Evolutionary conservation across 148 eudicot genomes (phyloP), one percentile per base, ranked within the genome.

Genomic region (Camellia japonica): DNA sequence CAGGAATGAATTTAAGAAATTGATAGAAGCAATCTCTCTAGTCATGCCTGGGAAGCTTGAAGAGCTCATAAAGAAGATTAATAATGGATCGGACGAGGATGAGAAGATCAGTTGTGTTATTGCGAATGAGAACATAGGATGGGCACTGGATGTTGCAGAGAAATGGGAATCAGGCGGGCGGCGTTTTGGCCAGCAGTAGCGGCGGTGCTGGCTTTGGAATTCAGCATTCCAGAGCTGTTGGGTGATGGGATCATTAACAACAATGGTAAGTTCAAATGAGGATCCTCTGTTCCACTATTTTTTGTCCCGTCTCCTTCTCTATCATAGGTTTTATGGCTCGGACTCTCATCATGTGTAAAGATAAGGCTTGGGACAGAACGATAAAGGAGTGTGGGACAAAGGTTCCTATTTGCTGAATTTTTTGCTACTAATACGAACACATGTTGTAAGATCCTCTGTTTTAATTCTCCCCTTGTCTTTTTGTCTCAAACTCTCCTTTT

Each of bases 111-210:
- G 64, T 3, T 80, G 82, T 18, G 3, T 80, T 61, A 49, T 79
- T 63, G 77, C 78, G 16, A 77, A 80, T 64, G 54, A 3, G 14
- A 16, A 59, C 46, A 42, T 73, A 20, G 78, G 78, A 64, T 80
- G 78, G 78, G 82, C 77, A 9, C 18, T 80, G 18, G 41, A 73
- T 41, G 49, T 80, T 49, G 82, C 82, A 16, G 52, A 61, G 15
- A 80, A 80, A 47, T 73, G 71, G 59, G 23, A 51, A 72, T 72
- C 75, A 72, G 42, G 44, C 16, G 75, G 46, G 75, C 75, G 16
- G 75, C 60, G 61, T 72, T 72, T 56, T 72, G 75, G 43, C 64
- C 78, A 14, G 82, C 82, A 54, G 61, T 78, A 9, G 78, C 77
- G 18, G 42, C 78, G 30, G 4, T 16, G 20, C 3, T 63, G 42